A percentile compares a stretch with the other conserved stretches of the same genome.
phyloP scores from a whole-genome alignment of 345 rosid species.

The Aquilaria sinensis region DNA sequence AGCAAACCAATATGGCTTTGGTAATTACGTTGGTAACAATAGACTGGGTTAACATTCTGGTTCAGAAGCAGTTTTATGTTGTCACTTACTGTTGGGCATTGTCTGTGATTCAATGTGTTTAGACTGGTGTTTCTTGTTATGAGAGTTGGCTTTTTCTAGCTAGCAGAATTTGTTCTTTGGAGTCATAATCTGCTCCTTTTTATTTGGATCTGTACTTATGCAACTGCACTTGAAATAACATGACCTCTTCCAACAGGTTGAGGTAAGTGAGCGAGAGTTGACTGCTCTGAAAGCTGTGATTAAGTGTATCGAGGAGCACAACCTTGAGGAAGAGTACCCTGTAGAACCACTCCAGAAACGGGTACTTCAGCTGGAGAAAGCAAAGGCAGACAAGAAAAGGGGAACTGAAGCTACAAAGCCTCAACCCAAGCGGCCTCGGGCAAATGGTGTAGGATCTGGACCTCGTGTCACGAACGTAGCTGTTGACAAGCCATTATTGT shows the following conservation, averaged over 20 bases:
- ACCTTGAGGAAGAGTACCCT: conserved; percentile 80
- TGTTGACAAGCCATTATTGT: conserved; percentile 43
- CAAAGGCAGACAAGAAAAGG: conserved; percentile 87
- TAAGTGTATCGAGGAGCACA: conserved; percentile 96
- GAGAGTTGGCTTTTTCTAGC: too few relatives aligned
- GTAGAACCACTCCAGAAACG: conserved; percentile 61
- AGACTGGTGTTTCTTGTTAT: too few relatives aligned
- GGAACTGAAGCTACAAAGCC: conserved; percentile 83
- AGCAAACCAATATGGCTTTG: too few relatives aligned
- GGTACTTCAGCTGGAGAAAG: conserved; percentile 82
- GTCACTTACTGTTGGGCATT: too few relatives aligned
- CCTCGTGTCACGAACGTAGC: conserved; percentile 43
- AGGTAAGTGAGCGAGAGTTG: conserved; percentile 81
- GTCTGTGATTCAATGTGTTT: too few relatives aligned
- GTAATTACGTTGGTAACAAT: too few relatives aligned
- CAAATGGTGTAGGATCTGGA: conserved; percentile 51
- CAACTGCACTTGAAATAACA: not conserved
- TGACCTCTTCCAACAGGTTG: conserved; percentile 41
- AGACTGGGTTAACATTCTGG: too few relatives aligned
- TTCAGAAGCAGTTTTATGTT: too few relatives aligned
- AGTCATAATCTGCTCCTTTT: too few relatives aligned
- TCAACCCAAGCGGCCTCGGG: conserved; percentile 88
- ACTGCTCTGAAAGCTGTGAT: conserved; percentile 73
- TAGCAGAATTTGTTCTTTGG: too few relatives aligned
- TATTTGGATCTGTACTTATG: too few relatives aligned